Evolutionary conservation across 2,329 filamentous ascomycete genomes (phyloP).

Genomic region (Trichoderma sp.): DNA sequence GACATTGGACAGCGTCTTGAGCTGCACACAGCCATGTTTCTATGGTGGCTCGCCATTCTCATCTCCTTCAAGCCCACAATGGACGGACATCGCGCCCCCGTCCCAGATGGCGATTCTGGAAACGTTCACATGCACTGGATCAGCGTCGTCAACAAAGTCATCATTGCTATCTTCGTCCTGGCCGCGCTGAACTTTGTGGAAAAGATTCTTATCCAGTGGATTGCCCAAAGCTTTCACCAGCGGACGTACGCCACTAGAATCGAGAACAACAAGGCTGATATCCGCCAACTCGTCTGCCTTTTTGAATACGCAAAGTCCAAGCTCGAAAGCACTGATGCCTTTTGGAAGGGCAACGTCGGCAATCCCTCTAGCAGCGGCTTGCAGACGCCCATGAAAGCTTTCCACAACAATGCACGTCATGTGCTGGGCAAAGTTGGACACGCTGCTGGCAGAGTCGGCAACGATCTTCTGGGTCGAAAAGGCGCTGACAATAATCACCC

Average conservation of each 20-base stretch:
- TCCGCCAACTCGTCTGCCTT: slow-evolving; percentile 58
- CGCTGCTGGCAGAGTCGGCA: slow-evolving; percentile 81
- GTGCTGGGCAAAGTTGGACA: slow-evolving; percentile 81
- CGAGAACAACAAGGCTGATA: slow-evolving; percentile 89
- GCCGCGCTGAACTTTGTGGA: slow-evolving; percentile 80
- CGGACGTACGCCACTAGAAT: slow-evolving; percentile 90
- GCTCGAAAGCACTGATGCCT: slow-evolving; percentile 54
- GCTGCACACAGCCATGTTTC: slow-evolving; percentile 80
- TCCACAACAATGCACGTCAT: slow-evolving; percentile 73
- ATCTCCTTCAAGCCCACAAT: slow-evolving; percentile 85
- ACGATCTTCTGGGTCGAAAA: slow-evolving; percentile 83
- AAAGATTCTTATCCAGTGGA: slow-evolving; percentile 93
- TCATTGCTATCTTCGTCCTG: slow-evolving; percentile 81
- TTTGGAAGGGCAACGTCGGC: slow-evolving; percentile 46
- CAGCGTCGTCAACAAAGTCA: slow-evolving; percentile 76
- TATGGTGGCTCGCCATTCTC: slow-evolving; percentile 88
- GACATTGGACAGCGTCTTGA: slow-evolving; percentile 86
- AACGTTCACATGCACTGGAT: slow-evolving; percentile 67
- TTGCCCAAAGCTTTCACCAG: slow-evolving; percentile 89
- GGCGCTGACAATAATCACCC: slow-evolving; percentile 70
- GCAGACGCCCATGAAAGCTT: slow-evolving; percentile 71
- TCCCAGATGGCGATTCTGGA: slow-evolving; percentile 39
- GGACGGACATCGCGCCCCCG: slow-evolving; percentile 53
- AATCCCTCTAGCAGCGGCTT: slow-evolving; percentile 55
- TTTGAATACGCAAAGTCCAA: slow-evolving; percentile 77